These are phyloP conservation scores for Scheffersomyces titani DNA, from an alignment of 1,139 yeast genomes.

Conservation along the genomic window DNA sequence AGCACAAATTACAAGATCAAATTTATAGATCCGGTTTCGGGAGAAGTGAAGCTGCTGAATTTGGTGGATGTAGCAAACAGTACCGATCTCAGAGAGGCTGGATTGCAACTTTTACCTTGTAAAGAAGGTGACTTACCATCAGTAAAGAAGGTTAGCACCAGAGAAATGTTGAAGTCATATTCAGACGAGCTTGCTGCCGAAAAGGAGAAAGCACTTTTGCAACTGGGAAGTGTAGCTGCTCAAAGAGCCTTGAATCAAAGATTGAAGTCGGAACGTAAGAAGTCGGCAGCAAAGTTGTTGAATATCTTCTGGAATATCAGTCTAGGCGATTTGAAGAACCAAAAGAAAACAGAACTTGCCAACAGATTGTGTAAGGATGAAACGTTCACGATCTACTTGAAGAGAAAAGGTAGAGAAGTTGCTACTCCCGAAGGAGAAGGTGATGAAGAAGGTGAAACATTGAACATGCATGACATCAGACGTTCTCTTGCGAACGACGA, in stretches of 20 bases:
- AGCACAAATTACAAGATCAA: slow-evolving; percentile 28
- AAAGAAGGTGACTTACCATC: slow-evolving; percentile 26
- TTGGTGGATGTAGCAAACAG: slow-evolving; percentile 33
- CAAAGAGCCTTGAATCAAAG: slow-evolving; percentile 29
- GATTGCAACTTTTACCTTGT: slow-evolving; percentile 28
- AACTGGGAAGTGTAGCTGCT: slow-evolving; percentile 37
- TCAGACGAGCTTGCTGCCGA: slow-evolving; percentile 33
- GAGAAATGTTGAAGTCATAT: slow-evolving; percentile 37
- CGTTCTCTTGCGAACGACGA: slow-evolving; percentile 10
- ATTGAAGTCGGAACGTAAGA: slow-evolving; percentile 35
- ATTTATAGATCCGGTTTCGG: slow-evolving; percentile 24
- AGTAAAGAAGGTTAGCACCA: slow-evolving; percentile 26
- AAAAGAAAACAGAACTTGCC: slow-evolving; percentile 37
- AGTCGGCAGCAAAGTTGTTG: slow-evolving; percentile 36
- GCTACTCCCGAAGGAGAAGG: slow-evolving; percentile 1
- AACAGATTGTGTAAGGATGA: slow-evolving; percentile 36
- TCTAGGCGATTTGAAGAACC: slow-evolving; percentile 39
- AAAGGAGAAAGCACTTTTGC: slow-evolving; percentile 34
- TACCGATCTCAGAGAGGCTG: slow-evolving; percentile 30
- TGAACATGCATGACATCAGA: not conserved
- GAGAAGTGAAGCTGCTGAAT: slow-evolving; percentile 16
- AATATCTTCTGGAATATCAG: slow-evolving; percentile 43
- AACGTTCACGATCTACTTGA: slow-evolving; percentile 31
- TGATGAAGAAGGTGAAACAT: slow-evolving; percentile 6
- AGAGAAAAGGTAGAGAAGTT: slow-evolving; percentile 9